Evolutionary conservation across 179 eudicot species (phyloP), one percentile per base, ranked within the genome.

Genomic region (Corrigiola litoralis): DNA sequence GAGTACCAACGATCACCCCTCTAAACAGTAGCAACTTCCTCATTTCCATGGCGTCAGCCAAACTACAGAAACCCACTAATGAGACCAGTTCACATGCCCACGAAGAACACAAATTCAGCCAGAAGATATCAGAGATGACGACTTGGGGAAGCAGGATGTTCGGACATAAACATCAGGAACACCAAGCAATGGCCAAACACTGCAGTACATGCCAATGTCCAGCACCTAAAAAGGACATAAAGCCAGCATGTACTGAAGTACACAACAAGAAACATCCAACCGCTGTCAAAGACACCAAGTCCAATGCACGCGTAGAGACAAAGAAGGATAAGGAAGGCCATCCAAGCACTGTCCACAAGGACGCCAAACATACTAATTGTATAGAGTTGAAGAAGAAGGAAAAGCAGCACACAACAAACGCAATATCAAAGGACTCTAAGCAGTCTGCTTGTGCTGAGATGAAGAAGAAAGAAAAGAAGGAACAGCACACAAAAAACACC

Each of bases 81-180:
- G 70, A 66, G 34, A 49, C 65, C 23, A 8, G 59, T 40, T 41
- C 49, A 12, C 50, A 33, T 6, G 60, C 62, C 49, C 52, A 72
- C 29, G 70, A 70, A 27, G 78, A 75, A 40, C 71, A 75, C 56
- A 77, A 36, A 47, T 66, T 78, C 37, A 48, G 58, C 41, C 61
- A 72, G 53, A 78, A 72, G 68, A 68, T 78, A 69, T 65, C 81
- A 36, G 82, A 75, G 48, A 71, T 81, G 71, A 63, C 69, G 0
- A 71, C 66, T 47, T 73, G 75, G 48, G 72, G 73, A 33, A 38
- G 36, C 8, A 78, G 50, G 68, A 56, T 72, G 70, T 63, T 81
- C 37, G 66, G 75, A 20, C 85, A 69, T 23, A 77, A 65, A 56
- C 75, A 70, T 5, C 79, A 61, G 13, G 75, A 67, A n/a, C 53